phyloP scores from a whole-genome alignment of 805 yeast species.

The Pichia ethanolica region DNA sequence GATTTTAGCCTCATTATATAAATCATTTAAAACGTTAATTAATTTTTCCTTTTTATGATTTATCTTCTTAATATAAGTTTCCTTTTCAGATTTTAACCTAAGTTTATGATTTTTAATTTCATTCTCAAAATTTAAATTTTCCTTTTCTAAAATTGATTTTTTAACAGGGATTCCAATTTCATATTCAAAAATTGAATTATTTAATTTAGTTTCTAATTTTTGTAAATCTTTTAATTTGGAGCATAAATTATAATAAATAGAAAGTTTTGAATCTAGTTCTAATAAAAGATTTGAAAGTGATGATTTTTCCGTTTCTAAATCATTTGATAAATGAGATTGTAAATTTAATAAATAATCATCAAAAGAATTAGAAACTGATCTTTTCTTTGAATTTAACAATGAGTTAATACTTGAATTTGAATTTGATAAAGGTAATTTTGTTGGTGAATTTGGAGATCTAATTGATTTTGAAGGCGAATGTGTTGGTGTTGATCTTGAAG shows the following conservation, averaged over 20 bases:
- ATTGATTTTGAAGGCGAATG: not conserved
- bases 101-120: not conserved
- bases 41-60: conserved; percentile 16
- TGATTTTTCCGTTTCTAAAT: conserved; percentile 1
- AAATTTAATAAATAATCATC: conserved; percentile 2
- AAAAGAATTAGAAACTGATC: not conserved
- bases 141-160: not conserved
- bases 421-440: conserved; percentile 1
- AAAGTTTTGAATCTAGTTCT: not conserved
- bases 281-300: not conserved
- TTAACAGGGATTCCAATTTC: conserved; percentile 4
- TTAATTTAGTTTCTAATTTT: not conserved
- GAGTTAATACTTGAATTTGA: not conserved
- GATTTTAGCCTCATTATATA: conserved; percentile 26
- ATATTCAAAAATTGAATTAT: conserved; percentile 3
- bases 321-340: conserved; percentile 1
- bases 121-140: not conserved
- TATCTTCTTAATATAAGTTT: conserved; percentile 19
- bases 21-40: conserved; percentile 12
- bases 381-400: not conserved
- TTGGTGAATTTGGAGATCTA: conserved; percentile 1
- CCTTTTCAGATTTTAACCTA: conserved; percentile 28
- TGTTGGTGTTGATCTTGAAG: conserved; percentile 4
- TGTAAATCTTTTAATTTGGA: not conserved
- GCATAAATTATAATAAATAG: not conserved